Evolutionary conservation across 202 grass and related monocot species (phyloP), one percentile per base, ranked within the genome.

Genomic region (Panicum virgatum): DNA sequence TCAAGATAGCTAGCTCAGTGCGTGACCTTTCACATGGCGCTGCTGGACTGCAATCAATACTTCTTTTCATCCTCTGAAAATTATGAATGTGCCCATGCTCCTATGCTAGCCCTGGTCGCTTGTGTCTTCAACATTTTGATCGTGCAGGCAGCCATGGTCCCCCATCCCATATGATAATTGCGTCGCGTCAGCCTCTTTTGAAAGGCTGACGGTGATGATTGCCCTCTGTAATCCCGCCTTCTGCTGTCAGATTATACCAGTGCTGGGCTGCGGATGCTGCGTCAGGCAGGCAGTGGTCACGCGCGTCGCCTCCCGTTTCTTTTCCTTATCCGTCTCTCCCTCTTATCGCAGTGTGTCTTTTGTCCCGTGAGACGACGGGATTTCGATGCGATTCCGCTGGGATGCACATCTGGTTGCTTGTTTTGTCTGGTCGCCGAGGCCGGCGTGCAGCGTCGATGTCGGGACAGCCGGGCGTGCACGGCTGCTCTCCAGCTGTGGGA

Each of bases 391-490:
- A 58, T 59, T n/a, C 16, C 32, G 20, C 34, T 7, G 47, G 66
- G n/a, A 66, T 57, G 9, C 19, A 12, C 32, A 34, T 34, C 32
- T 3, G 32, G 32, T 34, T 4, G 34, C 34, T 42, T 23, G n/a
- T 59, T 16, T 63, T 44, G 25, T 61, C 81, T 58, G 61, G 7
- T 68, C n/a, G 72, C 54, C 46, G 82, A 77, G 27, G 14, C 56
- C 44, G 83, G 43, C 83, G 43, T 78, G 73, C 39, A n/a, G 61
- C 66, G 45, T 82, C 72, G 52, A 42, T 76, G 78, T 82, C 68
- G 61, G 48, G 75, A 47, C 80, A 72, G 27, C 73, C 39, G 58
- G 64, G 80, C 80, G 67, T 88, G 58, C 59, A 73, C 80, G 80
- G 66, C 8, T 50, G 74, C 67, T 59, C 39, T 83, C 58, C 80